Base-by-base conservation (phyloP, 176 grass and related monocot species). In the Secale cereale region DNA sequence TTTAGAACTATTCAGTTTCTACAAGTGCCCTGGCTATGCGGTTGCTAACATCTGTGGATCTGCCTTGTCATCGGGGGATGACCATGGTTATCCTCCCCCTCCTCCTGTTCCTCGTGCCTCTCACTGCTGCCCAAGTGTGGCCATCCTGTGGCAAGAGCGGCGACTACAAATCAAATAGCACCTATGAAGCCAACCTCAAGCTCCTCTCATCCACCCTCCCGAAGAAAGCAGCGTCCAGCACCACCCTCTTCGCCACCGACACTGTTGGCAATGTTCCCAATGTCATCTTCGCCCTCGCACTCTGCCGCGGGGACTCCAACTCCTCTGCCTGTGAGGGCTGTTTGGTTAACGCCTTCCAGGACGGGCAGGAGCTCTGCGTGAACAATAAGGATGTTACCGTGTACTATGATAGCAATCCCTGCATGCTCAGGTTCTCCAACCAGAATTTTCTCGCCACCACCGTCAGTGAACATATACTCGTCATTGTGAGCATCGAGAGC, bases 41-140 rank as follows among this genome's bases (percentile, higher is more conserved):
- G 94, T 98, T 84, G 89, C 92, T 32, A 98, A 95, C 59, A 94
- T 98, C 68, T 87, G 91, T 23, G 95, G 95, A 69, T 93, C 92
- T 30, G 95, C 87, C 56, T 91, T 95, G 46, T 62, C 59, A 26
- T 62, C n/a, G 23, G 4, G 5, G 10, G 15, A 56, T 56, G 19
- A 19, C 19, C 52, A 0, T 56, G 52, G 52, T 56, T 56, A 22
- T 56, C 52, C 52, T 56, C 46, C 46, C 5, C 50, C 50, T 54
- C 19, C 29, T n/a, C 30, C 20, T 36, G 10, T 20, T 20, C 52
- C 20, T 35, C 25, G 6, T 69, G 26, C 65, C 43, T 39, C 7
- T 10, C 26, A 7, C 13, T 7, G 29, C 48, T 12, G 74, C 43
- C 8, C 3, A 59, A 29, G 0, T 7, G 2, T 65, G 61, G 29